Percentiles rank a stretch among this genome's conserved stretches.
phyloP scores from a whole-genome alignment of 257 asterid genomes.

The Forsythia viridissima region DNA sequence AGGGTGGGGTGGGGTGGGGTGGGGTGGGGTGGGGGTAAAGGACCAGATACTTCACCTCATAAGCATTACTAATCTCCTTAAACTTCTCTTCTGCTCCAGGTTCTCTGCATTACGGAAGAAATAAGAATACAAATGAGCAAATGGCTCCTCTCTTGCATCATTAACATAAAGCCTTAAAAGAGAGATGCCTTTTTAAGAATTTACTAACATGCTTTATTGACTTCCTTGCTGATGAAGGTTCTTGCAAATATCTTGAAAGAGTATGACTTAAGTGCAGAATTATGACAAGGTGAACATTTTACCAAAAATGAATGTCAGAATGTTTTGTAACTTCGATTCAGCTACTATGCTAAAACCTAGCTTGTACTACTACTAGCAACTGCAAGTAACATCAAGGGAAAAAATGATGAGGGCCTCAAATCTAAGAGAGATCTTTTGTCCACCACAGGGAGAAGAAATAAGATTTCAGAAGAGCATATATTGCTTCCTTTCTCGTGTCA shows the following conservation, averaged over 20 bases:
- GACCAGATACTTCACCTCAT: conserved; percentile 66
- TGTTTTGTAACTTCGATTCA: neutral
- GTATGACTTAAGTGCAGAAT: neutral
- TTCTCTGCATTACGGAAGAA: conserved; percentile 55
- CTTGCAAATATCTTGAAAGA: neutral
- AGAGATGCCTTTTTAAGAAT: neutral
- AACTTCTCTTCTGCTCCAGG: conserved; percentile 93
- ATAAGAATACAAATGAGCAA: conserved; percentile 24
- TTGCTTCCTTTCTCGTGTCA: neutral
- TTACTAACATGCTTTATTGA: neutral
- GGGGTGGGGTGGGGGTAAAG: neutral
- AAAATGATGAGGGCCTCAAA: neutral
- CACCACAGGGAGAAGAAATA: neutral
- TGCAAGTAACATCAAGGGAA: neutral
- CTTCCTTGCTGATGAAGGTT: neutral
- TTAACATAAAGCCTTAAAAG: neutral
- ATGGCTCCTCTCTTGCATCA: neutral
- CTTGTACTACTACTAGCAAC: neutral
- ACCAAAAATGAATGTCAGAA: neutral
- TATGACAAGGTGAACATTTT: neutral
- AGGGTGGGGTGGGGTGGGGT: neutral
- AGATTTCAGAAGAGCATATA: neutral
- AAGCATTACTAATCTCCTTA: conserved; percentile 96
- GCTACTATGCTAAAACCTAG: neutral
- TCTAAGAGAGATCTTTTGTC: neutral